Base-by-base conservation (phyloP, 139 green algal species). In the Closterium sp. region DNA sequence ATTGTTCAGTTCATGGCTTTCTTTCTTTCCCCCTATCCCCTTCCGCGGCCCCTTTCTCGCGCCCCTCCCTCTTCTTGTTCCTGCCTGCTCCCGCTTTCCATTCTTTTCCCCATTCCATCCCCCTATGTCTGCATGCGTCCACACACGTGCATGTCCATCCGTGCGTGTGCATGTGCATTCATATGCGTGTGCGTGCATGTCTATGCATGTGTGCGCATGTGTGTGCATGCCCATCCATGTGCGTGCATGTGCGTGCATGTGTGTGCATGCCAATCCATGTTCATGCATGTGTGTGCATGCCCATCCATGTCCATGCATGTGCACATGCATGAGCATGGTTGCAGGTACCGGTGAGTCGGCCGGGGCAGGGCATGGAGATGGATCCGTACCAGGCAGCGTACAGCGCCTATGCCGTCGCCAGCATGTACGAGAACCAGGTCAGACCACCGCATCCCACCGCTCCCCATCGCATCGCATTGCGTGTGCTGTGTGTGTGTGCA, bases 351-450 rank as follows among this genome's bases (percentile, higher is more conserved):
- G 50, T 73, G 50, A 73, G 17, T 22, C 50, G 50, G 50, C 50
- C 50, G 13, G 50, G 50, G 13, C 50, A 73, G 13, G 50, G 50
- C 50, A 73, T 73, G 50, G 50, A 73, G 50, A 22, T 22, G 50
- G 50, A 73, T 22, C 50, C 89, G 28, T 92, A 92, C 28, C 89
- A 92, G 21, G 89, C 89, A 29, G 89, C 89, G 62, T 92, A 92
- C 28, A 89, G 70, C 45, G 89, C 89, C 0, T 92, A 92, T 88
- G 89, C 89, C 28, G 50, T 73, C 50, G 89, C 89, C 79, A 92
- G 89, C 70, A 21, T 92, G 30, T 92, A 91, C 1, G 89, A 92
- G 89, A 88, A 91, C 42, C 89, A 92, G 88, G 88, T 90, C 86
- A 22, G 86, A 27, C 13, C 31, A 24, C 50, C 50, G 50, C 50